Evolutionary conservation across 495 filamentous ascomycete species (phyloP).

Genomic region (Trichoderma gamsii): DNA sequence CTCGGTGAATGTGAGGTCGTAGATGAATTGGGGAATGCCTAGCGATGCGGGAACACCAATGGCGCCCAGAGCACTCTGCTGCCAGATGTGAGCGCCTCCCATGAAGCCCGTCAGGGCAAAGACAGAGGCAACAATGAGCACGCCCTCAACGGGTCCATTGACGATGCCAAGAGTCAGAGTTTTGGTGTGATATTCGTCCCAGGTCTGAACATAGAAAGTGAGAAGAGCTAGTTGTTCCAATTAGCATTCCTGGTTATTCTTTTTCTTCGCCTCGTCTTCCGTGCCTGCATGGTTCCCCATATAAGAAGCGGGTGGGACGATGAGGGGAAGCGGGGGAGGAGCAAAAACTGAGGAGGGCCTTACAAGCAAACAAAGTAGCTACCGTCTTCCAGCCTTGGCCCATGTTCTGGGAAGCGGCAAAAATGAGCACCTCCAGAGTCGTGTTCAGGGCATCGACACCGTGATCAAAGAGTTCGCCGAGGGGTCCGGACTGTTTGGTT

Average conservation of each 20-base stretch:
- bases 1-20: conserved; percentile 75
- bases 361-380: conserved; percentile 75
- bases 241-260: not conserved
- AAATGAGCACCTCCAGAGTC: conserved; percentile 85
- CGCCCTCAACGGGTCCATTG: conserved; percentile 92
- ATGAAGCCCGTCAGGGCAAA: conserved; percentile 80
- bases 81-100: conserved; percentile 90
- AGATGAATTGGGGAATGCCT: conserved; percentile 61
- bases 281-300: not conserved
- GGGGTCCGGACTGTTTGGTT: conserved; percentile 84
- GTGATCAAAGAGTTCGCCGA: conserved; percentile 96
- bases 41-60: conserved; percentile 60
- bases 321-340: not conserved
- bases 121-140: conserved; percentile 74
- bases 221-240: conserved; percentile 53
- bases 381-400: conserved; percentile 90
- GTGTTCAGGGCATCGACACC: conserved; percentile 97
- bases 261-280: not conserved
- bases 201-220: conserved; percentile 97
- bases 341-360: conserved; percentile 21
- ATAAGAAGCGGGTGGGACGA: not conserved
- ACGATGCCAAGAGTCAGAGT: conserved; percentile 87
- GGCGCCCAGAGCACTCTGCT: conserved; percentile 66
- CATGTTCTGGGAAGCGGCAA: conserved; percentile 83
- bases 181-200: conserved; percentile 98